Percentiles rank a stretch among this genome's conserved stretches.
These are phyloP conservation scores for Sphagnum fallax DNA, from an alignment of 228 moss, liverwort and hornwort genomes.

Conservation along the genomic window DNA sequence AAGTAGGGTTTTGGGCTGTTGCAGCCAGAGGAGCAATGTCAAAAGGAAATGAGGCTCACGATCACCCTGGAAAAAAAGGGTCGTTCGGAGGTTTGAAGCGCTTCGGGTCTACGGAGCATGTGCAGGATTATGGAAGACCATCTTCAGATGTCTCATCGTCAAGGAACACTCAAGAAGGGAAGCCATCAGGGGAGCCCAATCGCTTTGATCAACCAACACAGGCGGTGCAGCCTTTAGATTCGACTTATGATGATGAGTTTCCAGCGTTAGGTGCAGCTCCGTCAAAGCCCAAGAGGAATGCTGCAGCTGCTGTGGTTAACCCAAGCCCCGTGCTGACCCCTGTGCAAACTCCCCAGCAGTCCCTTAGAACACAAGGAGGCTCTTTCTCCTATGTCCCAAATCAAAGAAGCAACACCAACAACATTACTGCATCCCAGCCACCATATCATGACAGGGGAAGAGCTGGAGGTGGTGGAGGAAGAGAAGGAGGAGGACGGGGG, in stretches of 20 bases:
- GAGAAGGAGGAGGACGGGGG: background rate
- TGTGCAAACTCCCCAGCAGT: background rate
- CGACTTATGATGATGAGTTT: background rate
- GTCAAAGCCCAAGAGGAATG: background rate
- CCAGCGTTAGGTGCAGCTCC: background rate
- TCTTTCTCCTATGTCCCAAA: background rate
- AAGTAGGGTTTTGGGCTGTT: too few species aligned
- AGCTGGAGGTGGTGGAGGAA: conserved; percentile 13
- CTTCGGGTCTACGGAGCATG: conserved; percentile 9
- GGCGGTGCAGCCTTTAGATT: background rate
- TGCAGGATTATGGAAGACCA: background rate
- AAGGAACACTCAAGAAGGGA: background rate
- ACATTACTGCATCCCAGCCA: background rate
- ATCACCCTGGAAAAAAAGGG: conserved; percentile 4
- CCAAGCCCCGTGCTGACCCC: too few species aligned
- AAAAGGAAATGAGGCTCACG: too few species aligned
- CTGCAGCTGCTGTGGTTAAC: background rate
- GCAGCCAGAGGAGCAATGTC: too few species aligned
- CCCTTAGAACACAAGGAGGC: conserved; percentile 8
- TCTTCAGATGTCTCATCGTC: background rate
- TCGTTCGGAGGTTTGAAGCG: conserved; percentile 35
- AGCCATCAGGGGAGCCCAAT: background rate
- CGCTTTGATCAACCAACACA: too few species aligned
- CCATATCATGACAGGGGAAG: conserved; percentile 9
- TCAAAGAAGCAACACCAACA: conserved; percentile 5